Evolutionary conservation across 2,329 filamentous ascomycete genomes (phyloP).

Genomic region (Zarea fungicola): DNA sequence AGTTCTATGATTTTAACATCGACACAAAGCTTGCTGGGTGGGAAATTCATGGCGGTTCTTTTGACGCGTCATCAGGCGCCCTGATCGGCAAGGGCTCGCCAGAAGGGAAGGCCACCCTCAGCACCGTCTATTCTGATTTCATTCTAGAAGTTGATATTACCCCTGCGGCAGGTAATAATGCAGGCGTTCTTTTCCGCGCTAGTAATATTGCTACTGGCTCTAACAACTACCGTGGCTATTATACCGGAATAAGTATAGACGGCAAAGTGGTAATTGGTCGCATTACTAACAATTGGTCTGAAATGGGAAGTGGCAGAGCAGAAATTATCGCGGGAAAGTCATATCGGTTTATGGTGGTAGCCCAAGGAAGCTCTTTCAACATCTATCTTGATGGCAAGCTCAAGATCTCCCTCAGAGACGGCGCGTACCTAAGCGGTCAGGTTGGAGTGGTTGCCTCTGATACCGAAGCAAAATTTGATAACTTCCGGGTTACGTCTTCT

Average conservation of each 20-base stretch:
- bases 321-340: not conserved
- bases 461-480: too few relatives aligned
- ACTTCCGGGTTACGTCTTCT: too few relatives aligned
- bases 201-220: not conserved
- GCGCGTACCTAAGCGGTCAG: not conserved
- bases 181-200: not conserved
- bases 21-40: not conserved
- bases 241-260: not conserved
- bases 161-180: not conserved
- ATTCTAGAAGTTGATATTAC: not conserved
- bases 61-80: not conserved
- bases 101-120: not conserved
- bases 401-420: not conserved
- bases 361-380: not conserved
- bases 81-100: not conserved
- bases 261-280: not conserved
- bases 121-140: not conserved
- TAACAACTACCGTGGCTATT: not conserved
- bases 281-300: not conserved
- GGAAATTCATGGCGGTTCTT: not conserved
- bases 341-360: not conserved
- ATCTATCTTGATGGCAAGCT: not conserved
- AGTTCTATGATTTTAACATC: not conserved
- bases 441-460: too few relatives aligned
- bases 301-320: not conserved